Evolutionary conservation across 192 early-diverging fungal genomes (phyloP), one percentile per base, ranked within the genome.

Genomic region (Backusella westeae): DNA sequence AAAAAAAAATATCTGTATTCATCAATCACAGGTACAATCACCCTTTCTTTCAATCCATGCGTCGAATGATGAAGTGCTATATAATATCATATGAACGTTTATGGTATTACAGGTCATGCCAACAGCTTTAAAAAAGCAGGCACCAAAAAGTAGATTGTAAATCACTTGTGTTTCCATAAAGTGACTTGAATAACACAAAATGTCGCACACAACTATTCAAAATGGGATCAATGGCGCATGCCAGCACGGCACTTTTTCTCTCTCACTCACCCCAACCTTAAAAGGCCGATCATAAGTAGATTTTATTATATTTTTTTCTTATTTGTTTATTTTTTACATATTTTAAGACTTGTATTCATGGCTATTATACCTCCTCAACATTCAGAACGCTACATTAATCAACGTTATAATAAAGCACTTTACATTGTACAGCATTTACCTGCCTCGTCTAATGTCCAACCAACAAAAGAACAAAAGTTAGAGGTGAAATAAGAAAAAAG

Each of bases 401-500:
- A 80, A 52, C 34, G 82, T 17, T 83, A 77, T 63, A 76, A 74
- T 44, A 83, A 77, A 65, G 82, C 78, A 9, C 72, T 83, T 29
- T 71, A 67, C 26, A 83, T 79, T 68, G 82, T 79, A 34, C 78
- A 83, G 66, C 69, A 79, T 66, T 67, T 83, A 29, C 82, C 82
- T 41, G 65, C 73, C 41, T 83, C 82, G 29, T 79, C 82, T 21
- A 77, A 72, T 65, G 79, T 83, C 32, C 82, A 83, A 59, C 82
- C 82, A 8, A 83, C 78, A 14, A 83, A 83, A 73, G 82, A 79
- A 34, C 77, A 83, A 41, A 83, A 79, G 44, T 73, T 83, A 74
- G 73, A 79, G 38, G 82, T 80, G 70, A 15, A 35, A 38, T 9
- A n/a, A 39, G 9, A 65, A n/a, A 6, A 34, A 15, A 10, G 5